Evolutionary conservation across 2,329 filamentous ascomycete genomes (phyloP).

Genomic region (Microcyclospora tardicrescens): DNA sequence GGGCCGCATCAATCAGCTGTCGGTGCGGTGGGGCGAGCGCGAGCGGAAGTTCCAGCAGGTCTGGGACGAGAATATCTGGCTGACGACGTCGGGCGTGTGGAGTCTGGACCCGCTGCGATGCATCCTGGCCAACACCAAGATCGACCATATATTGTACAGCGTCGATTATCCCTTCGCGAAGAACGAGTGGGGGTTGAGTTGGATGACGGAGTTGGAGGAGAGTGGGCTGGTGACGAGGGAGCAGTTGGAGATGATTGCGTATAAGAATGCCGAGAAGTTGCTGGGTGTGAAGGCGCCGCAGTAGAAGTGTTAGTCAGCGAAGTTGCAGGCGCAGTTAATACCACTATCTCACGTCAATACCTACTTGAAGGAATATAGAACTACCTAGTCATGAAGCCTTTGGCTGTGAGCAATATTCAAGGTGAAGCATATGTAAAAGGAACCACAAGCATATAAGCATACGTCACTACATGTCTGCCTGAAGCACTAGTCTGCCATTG

Average conservation of each 20-base stretch:
- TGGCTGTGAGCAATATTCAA: too few relatives aligned
- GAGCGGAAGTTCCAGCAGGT: conserved; percentile 28
- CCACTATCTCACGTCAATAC: too few relatives aligned
- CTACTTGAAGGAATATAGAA: too few relatives aligned
- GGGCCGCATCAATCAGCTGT: conserved; percentile 30
- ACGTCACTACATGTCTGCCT: too few relatives aligned
- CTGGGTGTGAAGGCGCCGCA: conserved; percentile 24
- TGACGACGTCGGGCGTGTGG: conserved; percentile 47
- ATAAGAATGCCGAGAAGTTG: conserved; percentile 39
- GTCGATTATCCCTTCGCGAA: conserved; percentile 47
- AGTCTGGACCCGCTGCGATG: conserved; percentile 37
- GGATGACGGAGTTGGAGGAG: conserved; percentile 36
- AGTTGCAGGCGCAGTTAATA: not conserved
- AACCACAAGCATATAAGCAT: too few relatives aligned
- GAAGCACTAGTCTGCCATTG: too few relatives aligned
- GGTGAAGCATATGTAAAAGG: too few relatives aligned
- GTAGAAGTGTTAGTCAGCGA: not conserved
- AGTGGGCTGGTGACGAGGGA: conserved; percentile 39
- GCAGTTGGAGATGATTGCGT: conserved; percentile 38
- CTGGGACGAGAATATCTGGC: conserved; percentile 42
- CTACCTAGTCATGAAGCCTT: too few relatives aligned
- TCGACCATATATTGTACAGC: conserved; percentile 43
- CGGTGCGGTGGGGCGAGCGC: conserved; percentile 21
- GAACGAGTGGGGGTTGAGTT: conserved; percentile 39
- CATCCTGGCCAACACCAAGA: conserved; percentile 24